phyloP scores from a whole-genome alignment of 257 asterid species.

The Mitragyna speciosa region DNA sequence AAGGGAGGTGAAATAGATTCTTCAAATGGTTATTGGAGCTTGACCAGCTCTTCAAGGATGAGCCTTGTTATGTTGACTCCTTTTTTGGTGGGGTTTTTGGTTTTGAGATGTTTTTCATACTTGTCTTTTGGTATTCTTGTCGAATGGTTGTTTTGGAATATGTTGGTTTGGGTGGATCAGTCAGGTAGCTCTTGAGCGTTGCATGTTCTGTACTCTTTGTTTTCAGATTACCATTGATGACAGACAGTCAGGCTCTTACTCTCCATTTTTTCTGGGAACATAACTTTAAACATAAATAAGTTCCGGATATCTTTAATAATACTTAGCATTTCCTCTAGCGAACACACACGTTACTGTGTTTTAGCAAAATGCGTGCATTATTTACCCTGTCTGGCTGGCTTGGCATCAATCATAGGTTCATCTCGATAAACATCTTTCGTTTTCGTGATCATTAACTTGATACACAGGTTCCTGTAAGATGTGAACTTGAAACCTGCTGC shows the following conservation, averaged over 20 bases:
- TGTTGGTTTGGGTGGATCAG: not conserved
- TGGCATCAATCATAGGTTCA: not conserved
- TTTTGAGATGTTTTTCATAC: too few species aligned
- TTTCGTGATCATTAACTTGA: not conserved
- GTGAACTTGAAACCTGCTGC: not conserved
- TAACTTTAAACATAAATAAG: not conserved
- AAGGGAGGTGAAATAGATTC: not conserved
- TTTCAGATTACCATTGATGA: not conserved
- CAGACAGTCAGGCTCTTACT: not conserved
- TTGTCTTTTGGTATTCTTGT: not conserved
- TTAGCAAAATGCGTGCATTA: not conserved
- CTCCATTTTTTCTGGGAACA: not conserved
- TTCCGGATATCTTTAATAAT: not conserved
- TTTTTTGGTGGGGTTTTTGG: not conserved
- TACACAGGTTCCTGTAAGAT: not conserved
- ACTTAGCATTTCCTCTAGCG: not conserved
- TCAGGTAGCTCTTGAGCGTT: not conserved
- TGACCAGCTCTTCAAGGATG: not conserved
- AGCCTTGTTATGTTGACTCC: not conserved
- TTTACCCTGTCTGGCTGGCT: not conserved
- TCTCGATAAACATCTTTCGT: not conserved
- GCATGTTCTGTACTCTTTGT: not conserved
- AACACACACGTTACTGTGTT: not conserved
- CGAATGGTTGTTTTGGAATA: not conserved
- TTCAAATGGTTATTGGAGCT: not conserved